phyloP scores from a whole-genome alignment of 2,329 filamentous ascomycete genomes.

The Sporothrix inflata region DNA sequence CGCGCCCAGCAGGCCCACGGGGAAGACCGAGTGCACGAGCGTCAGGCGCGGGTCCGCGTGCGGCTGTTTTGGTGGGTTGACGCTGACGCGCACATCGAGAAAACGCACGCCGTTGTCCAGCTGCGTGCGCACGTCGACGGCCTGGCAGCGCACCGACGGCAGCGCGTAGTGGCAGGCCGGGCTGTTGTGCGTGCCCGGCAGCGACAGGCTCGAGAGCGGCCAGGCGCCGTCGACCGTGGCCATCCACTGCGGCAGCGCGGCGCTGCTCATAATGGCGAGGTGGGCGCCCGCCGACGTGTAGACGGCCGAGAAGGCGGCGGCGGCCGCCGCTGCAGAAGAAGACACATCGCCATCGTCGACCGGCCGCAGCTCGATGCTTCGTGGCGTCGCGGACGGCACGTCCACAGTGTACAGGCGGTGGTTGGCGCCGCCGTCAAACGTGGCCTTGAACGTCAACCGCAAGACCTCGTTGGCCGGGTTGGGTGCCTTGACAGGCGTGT shows the following conservation, averaged over 20 bases:
- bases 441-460: constrained; percentile 70
- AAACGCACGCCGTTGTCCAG: constrained; percentile 90
- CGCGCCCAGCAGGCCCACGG: constrained; percentile 78
- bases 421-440: constrained; percentile 38
- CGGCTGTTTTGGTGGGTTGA: constrained; percentile 38
- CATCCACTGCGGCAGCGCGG: constrained; percentile 80
- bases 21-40: constrained; percentile 89
- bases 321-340: constrained; percentile 21
- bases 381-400: constrained; percentile 63
- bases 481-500: constrained; percentile 64
- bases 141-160: constrained; percentile 91
- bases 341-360: constrained; percentile 42
- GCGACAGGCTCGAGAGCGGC: constrained; percentile 78
- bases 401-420: constrained; percentile 69
- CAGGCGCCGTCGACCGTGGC: constrained; percentile 68
- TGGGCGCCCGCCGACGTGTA: constrained; percentile 62
- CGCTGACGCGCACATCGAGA: constrained; percentile 81
- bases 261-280: constrained; percentile 70
- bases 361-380: constrained; percentile 63
- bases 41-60: constrained; percentile 65
- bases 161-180: constrained; percentile 83
- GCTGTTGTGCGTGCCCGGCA: constrained; percentile 95
- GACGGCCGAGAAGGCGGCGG: constrained; percentile 67
- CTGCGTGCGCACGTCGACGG: constrained; percentile 74
- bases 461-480: constrained; percentile 66